Percentiles rank a stretch among this genome's conserved stretches.
Evolutionary conservation across 371 early-diverging fungal genomes (phyloP).

Genomic region (Batkoa obscura): DNA sequence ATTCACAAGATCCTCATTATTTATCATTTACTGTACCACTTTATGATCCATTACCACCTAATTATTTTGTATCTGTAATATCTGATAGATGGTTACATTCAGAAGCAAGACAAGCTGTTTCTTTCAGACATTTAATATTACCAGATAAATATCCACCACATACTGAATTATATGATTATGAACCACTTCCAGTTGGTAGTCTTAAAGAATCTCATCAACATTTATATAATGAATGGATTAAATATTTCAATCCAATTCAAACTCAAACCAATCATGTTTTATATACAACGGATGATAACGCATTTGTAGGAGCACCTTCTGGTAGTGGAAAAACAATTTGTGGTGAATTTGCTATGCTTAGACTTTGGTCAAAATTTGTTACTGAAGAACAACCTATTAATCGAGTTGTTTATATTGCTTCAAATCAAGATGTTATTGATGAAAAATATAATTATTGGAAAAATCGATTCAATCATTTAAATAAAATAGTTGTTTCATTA

Average conservation of each 20-base stretch:
- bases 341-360: constrained; percentile 87
- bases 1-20: constrained; percentile 44
- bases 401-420: constrained; percentile 84
- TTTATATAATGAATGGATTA: constrained; percentile 33
- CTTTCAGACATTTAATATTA: constrained; percentile 75
- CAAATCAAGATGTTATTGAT: constrained; percentile 73
- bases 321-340: constrained; percentile 95
- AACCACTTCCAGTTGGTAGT: constrained; percentile 67
- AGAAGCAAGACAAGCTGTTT: constrained; percentile 75
- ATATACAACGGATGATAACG: constrained; percentile 78
- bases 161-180: constrained; percentile 83
- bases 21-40: constrained; percentile 81
- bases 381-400: constrained; percentile 7
- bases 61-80: constrained; percentile 79
- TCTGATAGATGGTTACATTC: constrained; percentile 91
- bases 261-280: constrained; percentile 86
- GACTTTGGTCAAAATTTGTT: constrained; percentile 43
- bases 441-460: constrained; percentile 60
- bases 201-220: constrained; percentile 47
- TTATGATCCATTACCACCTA: constrained; percentile 87
- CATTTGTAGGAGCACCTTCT: constrained; percentile 90
- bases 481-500: constrained; percentile 52
- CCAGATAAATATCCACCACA: constrained; percentile 88
- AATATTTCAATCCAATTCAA: constrained; percentile 87
- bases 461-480: constrained; percentile 53